These are phyloP conservation scores for Rutstroemia sp. DNA, from an alignment of 2,329 filamentous ascomycete genomes.

Conservation along the genomic window DNA sequence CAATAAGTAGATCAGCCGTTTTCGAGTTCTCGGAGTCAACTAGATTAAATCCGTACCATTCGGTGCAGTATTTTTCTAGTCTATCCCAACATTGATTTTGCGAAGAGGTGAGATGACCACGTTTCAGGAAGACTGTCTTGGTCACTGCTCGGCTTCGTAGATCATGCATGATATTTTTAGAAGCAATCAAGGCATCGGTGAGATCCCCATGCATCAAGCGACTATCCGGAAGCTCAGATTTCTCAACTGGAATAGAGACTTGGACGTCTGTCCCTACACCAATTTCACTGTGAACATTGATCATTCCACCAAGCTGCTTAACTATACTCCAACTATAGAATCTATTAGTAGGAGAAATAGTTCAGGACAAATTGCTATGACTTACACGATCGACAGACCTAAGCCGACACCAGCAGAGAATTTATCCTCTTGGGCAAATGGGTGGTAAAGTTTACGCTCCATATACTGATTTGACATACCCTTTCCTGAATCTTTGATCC, in stretches of 20 bases:
- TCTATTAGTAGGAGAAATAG: neutral
- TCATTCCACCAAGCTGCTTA: constrained; percentile 44
- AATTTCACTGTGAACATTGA: constrained; percentile 45
- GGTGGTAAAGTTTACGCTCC: constrained; percentile 49
- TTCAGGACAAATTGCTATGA: constrained; percentile 1
- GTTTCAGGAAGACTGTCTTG: constrained; percentile 16
- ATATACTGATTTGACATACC: constrained; percentile 56
- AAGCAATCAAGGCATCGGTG: neutral
- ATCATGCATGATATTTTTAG: constrained; percentile 13
- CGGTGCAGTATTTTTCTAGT: constrained; percentile 21
- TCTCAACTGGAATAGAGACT: constrained; percentile 29
- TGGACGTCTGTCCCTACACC: constrained; percentile 46
- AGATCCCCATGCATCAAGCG: neutral
- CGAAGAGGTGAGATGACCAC: constrained; percentile 3
- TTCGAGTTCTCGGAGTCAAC: constrained; percentile 2
- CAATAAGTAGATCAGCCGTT: constrained; percentile 3
- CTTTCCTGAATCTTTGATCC: constrained; percentile 51
- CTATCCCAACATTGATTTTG: constrained; percentile 18
- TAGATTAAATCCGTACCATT: constrained; percentile 24
- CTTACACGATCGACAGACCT: constrained; percentile 34
- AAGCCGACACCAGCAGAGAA: constrained; percentile 41
- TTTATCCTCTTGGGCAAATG: constrained; percentile 53
- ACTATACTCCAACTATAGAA: constrained; percentile 5
- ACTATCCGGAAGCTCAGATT: neutral
- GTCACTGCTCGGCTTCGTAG: constrained; percentile 13